phyloP scores from a whole-genome alignment of 192 early-diverging fungal genomes.

The Tieghemiomyces parasiticus region DNA sequence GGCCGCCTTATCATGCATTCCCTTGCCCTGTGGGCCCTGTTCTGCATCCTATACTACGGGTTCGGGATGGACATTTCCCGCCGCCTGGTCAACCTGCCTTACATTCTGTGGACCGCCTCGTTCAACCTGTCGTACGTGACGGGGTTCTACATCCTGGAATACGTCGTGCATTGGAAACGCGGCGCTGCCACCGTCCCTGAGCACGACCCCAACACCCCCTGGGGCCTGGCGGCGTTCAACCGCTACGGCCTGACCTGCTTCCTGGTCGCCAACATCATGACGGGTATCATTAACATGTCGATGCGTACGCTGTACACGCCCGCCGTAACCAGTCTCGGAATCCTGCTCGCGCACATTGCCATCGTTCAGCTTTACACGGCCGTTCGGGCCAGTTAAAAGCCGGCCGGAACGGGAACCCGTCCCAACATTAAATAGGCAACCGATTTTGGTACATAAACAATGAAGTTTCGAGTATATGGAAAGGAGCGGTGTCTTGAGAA shows the following conservation, averaged over 20 bases:
- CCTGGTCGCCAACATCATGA: constrained; percentile 77
- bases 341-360: constrained; percentile 38
- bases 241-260: constrained; percentile 71
- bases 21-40: constrained; percentile 27
- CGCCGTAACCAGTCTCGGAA: constrained; percentile 20
- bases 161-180: constrained; percentile 33
- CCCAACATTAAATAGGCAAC: no score
- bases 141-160: constrained; percentile 42
- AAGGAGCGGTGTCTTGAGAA: no score
- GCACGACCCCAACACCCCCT: constrained; percentile 30
- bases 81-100: constrained; percentile 52
- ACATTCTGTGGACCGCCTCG: constrained; percentile 60
- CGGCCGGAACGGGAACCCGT: no score
- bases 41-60: constrained; percentile 33
- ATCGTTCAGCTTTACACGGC: constrained; percentile 24
- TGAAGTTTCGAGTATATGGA: no score
- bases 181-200: constrained; percentile 19
- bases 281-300: constrained; percentile 69
- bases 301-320: constrained; percentile 59
- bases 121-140: constrained; percentile 50
- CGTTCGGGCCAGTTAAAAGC: no score
- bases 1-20: constrained; percentile 25
- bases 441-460: no score
- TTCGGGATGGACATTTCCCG: constrained; percentile 42
- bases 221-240: constrained; percentile 54